Evolutionary conservation across 768 basidiomycete species (phyloP).

Genomic region (Chlorophyllum brunneum): DNA sequence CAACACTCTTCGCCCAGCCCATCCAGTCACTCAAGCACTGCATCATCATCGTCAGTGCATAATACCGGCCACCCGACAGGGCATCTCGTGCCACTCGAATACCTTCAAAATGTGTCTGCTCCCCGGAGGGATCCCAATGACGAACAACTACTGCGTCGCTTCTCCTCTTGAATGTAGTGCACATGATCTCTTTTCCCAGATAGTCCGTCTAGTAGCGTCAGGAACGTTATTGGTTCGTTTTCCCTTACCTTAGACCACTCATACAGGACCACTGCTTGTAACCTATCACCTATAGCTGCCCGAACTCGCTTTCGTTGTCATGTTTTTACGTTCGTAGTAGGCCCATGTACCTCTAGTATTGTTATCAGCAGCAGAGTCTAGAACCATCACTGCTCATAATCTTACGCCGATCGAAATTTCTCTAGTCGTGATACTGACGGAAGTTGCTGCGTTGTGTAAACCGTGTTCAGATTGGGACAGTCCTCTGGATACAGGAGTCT

Average conservation of each 20-base stretch:
- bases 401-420: not conserved
- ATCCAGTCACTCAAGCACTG: slow-evolving; percentile 33
- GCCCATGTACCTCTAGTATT: slow-evolving; percentile 8
- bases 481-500: not conserved
- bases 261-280: slow-evolving; percentile 1
- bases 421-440: no score
- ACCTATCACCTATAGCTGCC: slow-evolving; percentile 1
- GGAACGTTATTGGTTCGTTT: not conserved
- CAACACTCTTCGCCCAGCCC: slow-evolving; percentile 24
- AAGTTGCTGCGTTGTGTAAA: no score
- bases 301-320: not conserved
- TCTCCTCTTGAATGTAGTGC: slow-evolving; percentile 30
- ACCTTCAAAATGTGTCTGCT: slow-evolving; percentile 51
- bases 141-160: slow-evolving; percentile 58
- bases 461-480: not conserved
- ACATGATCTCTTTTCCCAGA: not conserved
- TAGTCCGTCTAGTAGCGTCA: not conserved
- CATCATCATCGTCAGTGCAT: slow-evolving; percentile 37
- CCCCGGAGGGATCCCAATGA: slow-evolving; percentile 60
- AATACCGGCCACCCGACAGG: slow-evolving; percentile 26
- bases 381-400: not conserved
- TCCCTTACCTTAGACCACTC: not conserved
- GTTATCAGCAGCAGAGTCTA: not conserved
- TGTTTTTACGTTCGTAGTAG: not conserved
- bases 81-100: slow-evolving; percentile 59